Evolutionary conservation across 75 land plant genomes (phyloP).

Genomic region (Sequoiadendron giganteum): DNA sequence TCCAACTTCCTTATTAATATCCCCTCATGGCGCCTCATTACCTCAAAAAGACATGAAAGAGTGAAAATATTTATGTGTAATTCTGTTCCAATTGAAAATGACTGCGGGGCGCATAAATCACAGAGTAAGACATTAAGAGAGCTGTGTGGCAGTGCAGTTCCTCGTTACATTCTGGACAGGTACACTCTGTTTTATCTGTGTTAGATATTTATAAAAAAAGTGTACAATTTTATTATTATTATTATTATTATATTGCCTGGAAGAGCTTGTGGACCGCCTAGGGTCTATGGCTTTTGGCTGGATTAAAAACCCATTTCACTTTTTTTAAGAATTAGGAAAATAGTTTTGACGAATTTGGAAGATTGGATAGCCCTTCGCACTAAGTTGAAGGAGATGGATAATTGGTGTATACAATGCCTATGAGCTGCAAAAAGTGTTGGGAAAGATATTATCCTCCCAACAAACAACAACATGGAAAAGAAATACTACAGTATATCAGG

Average conservation of each 20-base stretch:
- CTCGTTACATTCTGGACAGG: neutral
- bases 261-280: too few species aligned
- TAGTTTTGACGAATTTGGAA: neutral
- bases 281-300: neutral
- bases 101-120: too few species aligned
- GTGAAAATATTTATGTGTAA: neutral
- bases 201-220: neutral
- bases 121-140: neutral
- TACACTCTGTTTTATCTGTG: neutral
- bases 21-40: neutral
- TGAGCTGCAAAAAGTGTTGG: too few species aligned
- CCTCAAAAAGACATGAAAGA: neutral
- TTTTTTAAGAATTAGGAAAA: neutral
- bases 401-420: too few species aligned
- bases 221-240: neutral
- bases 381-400: too few species aligned
- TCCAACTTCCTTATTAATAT: neutral
- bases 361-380: too few species aligned
- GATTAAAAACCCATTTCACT: neutral
- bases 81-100: neutral
- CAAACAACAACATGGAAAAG: too few species aligned
- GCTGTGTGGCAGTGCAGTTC: neutral
- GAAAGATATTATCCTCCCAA: too few species aligned
- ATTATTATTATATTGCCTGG: too few species aligned
- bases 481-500: too few species aligned